A percentile compares a stretch with the other conserved stretches of the same genome.
Evolutionary conservation across 495 filamentous ascomycete species (phyloP).

Genomic region (Talaromyces nanjingensis): DNA sequence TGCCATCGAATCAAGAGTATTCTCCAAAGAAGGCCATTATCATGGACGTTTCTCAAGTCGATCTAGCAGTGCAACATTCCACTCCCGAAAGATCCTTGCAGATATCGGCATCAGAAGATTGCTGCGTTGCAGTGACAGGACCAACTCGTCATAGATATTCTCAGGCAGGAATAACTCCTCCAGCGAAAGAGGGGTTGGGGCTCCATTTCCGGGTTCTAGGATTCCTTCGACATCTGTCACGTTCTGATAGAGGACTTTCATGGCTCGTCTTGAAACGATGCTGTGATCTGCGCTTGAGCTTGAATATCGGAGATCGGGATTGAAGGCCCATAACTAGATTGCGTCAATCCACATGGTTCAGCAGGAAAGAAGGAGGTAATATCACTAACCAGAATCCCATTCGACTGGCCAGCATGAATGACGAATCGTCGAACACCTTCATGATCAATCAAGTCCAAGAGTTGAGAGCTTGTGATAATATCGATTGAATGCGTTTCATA

Average conservation of each 20-base stretch:
- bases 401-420: slow-evolving; percentile 30
- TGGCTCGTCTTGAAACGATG: slow-evolving; percentile 40
- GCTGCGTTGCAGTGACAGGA: slow-evolving; percentile 36
- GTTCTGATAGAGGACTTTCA: slow-evolving; percentile 59
- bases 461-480: slow-evolving; percentile 43
- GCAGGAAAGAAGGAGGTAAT: neutral
- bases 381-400: slow-evolving; percentile 34
- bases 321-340: slow-evolving; percentile 60
- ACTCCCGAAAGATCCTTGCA: slow-evolving; percentile 52
- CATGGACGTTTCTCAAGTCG: slow-evolving; percentile 19
- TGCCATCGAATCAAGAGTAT: neutral
- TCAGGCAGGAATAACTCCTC: slow-evolving; percentile 60
- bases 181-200: slow-evolving; percentile 37
- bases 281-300: slow-evolving; percentile 32
- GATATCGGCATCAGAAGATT: slow-evolving; percentile 48
- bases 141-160: slow-evolving; percentile 38
- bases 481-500: slow-evolving; percentile 41
- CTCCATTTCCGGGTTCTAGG: slow-evolving; percentile 42
- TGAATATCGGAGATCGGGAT: slow-evolving; percentile 57
- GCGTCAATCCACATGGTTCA: too few species aligned
- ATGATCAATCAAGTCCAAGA: slow-evolving; percentile 42
- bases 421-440: slow-evolving; percentile 43
- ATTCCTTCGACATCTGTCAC: slow-evolving; percentile 45
- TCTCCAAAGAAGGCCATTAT: neutral
- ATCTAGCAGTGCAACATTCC: slow-evolving; percentile 60